Percentiles rank a stretch among this genome's conserved stretches.
Evolutionary conservation across 306 rosid genomes (phyloP).

Genomic region (Cicer cuneatum): DNA sequence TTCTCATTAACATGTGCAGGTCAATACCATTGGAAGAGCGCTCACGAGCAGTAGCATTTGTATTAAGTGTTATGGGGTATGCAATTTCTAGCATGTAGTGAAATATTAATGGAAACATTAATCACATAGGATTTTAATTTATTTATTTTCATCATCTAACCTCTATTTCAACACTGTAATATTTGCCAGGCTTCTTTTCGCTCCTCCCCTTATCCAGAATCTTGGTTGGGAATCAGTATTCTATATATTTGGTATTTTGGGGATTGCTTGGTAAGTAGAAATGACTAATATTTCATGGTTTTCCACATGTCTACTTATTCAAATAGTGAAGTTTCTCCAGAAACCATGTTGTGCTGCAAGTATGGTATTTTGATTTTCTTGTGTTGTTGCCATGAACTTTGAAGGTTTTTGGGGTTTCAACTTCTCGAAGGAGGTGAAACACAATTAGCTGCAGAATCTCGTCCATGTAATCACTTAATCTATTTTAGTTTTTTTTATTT

Average conservation of each 20-base stretch:
- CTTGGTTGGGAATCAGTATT: constrained; percentile 95
- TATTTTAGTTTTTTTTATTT: constrained; percentile 25
- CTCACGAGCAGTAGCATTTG: constrained; percentile 96
- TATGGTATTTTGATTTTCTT: constrained; percentile 35
- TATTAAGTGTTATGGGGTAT: constrained; percentile 96
- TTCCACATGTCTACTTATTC: constrained; percentile 27
- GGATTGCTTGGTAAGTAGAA: constrained; percentile 83
- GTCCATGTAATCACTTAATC: constrained; percentile 59
- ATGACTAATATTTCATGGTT: constrained; percentile 33
- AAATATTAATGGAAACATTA: background rate
- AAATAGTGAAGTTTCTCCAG: constrained; percentile 32
- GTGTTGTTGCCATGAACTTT: constrained; percentile 39
- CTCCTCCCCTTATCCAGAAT: constrained; percentile 91
- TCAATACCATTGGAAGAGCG: constrained; percentile 94
- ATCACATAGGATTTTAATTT: constrained; percentile 10
- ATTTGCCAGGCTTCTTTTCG: constrained; percentile 81
- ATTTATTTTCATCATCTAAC: constrained; percentile 35
- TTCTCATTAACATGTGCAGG: constrained; percentile 57
- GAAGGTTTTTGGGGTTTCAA: constrained; percentile 91
- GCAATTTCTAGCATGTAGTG: constrained; percentile 37
- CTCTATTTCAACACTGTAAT: constrained; percentile 44
- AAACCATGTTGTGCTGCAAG: constrained; percentile 19
- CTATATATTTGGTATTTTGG: constrained; percentile 78
- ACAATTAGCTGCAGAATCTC: constrained; percentile 55
- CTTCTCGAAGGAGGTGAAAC: constrained; percentile 59